Base-by-base conservation (phyloP, 2,329 filamentous ascomycete genomes). In the Cladosporium sp. region DNA sequence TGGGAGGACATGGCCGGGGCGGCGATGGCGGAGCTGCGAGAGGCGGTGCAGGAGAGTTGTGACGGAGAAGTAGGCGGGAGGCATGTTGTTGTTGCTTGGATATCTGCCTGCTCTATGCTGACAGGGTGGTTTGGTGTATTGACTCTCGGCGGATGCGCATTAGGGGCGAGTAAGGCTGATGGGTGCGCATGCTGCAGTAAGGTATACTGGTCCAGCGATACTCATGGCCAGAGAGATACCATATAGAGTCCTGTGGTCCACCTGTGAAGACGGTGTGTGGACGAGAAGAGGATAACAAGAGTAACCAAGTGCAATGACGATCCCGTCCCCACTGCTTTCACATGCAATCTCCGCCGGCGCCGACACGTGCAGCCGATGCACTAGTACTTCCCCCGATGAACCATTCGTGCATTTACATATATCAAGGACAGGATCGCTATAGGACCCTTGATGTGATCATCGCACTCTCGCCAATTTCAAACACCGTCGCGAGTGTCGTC, bases 1-100 rank as follows among this genome's bases (percentile, higher is more conserved):
- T 43, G 73, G 73, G 30, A 75, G 70, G 25, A 74, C 62, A 58
- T 68, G 71, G 59, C 69, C 63, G 18, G 63, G 63, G 2, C 60
- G 61, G 34, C 61, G 63, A 14, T 49, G 54, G 26, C 54, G 57
- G 8, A 58, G 43, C 18, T 49, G 54, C n/a, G 63, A 58, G 2
- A 65, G 39, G 13, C 63, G 63, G 21, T 51, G 63, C 32, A 65
- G 43, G 7, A 65, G 39, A 18, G 48, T 65, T 10, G 43, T 34
- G 23, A 53, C 18, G n/a, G 46, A 58, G 63, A 59, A 58, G 63
- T 65, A 65, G 18, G 48, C 28, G 10, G 63, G 54, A 34, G 63
- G 63, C 63, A 58, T 65, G 4, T 54, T 65, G 54, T 21, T 46
- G 59, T 58, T 64, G 39, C 39, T 34, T 32, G 51, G 11, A 3